Conservation (phyloP, 306 rosid species). For the Calophaca sinica region DNA sequence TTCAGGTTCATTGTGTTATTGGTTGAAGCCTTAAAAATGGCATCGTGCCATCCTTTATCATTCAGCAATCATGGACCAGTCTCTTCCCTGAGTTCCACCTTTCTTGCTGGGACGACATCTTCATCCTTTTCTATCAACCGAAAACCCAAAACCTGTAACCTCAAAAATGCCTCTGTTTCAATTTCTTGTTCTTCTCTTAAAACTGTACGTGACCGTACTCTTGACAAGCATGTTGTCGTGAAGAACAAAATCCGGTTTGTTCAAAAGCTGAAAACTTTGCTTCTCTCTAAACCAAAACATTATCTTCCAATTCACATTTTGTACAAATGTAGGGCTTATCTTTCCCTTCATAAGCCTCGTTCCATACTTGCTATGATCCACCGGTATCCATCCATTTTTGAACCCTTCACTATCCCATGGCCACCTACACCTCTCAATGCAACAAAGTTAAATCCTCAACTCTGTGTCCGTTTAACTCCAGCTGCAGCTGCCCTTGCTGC, state of each 20-base stretch:
- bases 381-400: constrained; percentile 86
- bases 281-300: constrained; percentile 90
- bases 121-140: constrained; percentile 40
- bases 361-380: constrained; percentile 78
- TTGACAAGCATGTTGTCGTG: constrained; percentile 77
- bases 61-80: constrained; percentile 46
- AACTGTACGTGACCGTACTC: constrained; percentile 70
- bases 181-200: constrained; percentile 68
- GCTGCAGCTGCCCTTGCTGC: constrained; percentile 85
- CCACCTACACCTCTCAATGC: constrained; percentile 81
- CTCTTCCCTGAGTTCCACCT: constrained; percentile 51
- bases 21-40: constrained; percentile 48
- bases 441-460: constrained; percentile 72
- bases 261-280: constrained; percentile 78
- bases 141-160: constrained; percentile 38
- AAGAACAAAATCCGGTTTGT: constrained; percentile 78
- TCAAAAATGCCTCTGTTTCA: constrained; percentile 38
- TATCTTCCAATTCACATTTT: constrained; percentile 77
- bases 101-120: constrained; percentile 48
- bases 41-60: constrained; percentile 54
- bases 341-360: constrained; percentile 67
- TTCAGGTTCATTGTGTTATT: constrained; percentile 44
- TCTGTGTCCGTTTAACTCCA: constrained; percentile 88
- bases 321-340: constrained; percentile 79
- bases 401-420: constrained; percentile 67